Base-by-base conservation (phyloP, 1,139 yeast genomes). In the Yamadazyma buinensis region DNA sequence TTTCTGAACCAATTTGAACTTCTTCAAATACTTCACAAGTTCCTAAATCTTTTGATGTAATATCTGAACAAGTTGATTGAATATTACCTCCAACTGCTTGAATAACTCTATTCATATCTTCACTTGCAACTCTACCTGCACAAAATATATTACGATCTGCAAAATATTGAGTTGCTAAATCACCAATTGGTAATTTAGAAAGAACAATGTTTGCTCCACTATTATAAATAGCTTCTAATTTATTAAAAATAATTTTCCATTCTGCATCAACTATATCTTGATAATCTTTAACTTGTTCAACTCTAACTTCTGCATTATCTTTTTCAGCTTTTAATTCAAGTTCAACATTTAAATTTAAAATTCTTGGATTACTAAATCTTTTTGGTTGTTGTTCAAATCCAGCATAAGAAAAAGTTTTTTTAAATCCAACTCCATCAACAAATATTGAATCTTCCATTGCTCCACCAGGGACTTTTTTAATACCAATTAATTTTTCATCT, bases 351-450 rank as follows among this genome's bases (percentile, higher is more conserved):
- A 92, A 72, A 49, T 82, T 80, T 38, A 92, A 67, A 46, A 94
- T 80, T 59, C 83, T 86, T 32, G 99, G 96, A 57, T 85, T 68
- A 12, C 54, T 52, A 56, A 94, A 87, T 37, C 61, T 66, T 61
- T 92, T 92, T 33, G 98, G 99, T 62, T 94, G 98, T 67, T 92
- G 99, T 62, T 92, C 99, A 59, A 92, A 92, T 9, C 97, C 97
- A 34, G 97, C 97, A 52, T 92, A 92, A 23, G 97, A 84, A 53
- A 92, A 92, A 0, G 99, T 90, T 67, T 92, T 92, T 54, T 92
- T 88, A 65, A 92, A 92, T 5, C 97, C 98, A 40, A 94, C 97
- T 52, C 99, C 99, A 51, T 85, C 78, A 35, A 92, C 78, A 51
- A 87, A 86, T 42, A 80, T 55, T 11, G 97, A 84, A 49, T 92